These are phyloP conservation scores for Lasiosphaeriaceae sp. DNA, from an alignment of 495 filamentous ascomycete genomes.

Conservation along the genomic window DNA sequence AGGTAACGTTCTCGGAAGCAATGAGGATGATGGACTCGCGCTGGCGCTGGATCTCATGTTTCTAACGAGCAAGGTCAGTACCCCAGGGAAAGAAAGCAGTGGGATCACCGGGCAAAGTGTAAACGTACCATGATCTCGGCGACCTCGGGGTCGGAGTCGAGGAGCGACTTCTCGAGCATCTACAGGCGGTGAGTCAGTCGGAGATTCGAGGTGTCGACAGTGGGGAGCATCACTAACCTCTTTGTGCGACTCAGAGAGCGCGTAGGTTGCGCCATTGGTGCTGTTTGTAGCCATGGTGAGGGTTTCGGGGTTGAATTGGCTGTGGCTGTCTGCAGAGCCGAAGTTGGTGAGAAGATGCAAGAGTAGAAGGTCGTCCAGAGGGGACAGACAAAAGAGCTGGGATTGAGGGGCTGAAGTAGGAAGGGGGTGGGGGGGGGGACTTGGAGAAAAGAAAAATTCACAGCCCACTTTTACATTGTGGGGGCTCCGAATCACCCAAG, in stretches of 20 bases:
- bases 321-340: conserved; percentile 4
- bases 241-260: conserved; percentile 84
- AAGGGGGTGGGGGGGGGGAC: conserved; percentile 4
- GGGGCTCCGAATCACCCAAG: not conserved
- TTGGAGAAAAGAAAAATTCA: conserved; percentile 19
- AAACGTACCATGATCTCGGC: conserved; percentile 89
- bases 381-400: conserved; percentile 4
- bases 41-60: conserved; percentile 93
- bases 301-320: conserved; percentile 5
- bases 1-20: conserved; percentile 88
- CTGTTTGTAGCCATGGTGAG: conserved; percentile 35
- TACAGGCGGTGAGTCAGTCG: conserved; percentile 53
- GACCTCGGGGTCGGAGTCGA: conserved; percentile 85
- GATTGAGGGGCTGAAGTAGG: not conserved
- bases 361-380: conserved; percentile 1
- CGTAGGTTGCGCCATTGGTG: conserved; percentile 56
- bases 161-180: conserved; percentile 86
- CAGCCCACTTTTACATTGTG: conserved; percentile 11
- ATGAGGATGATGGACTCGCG: conserved; percentile 98
- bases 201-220: conserved; percentile 6
- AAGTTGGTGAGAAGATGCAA: not conserved
- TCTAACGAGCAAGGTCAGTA: conserved; percentile 46
- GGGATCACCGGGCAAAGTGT: not conserved
- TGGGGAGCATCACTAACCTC: conserved; percentile 55
- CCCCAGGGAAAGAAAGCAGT: too few species aligned